A percentile compares a stretch with the other conserved stretches of the same genome.
Conservation (phyloP, 2,329 filamentous ascomycete species). For the Raffaelea albimanens region DNA sequence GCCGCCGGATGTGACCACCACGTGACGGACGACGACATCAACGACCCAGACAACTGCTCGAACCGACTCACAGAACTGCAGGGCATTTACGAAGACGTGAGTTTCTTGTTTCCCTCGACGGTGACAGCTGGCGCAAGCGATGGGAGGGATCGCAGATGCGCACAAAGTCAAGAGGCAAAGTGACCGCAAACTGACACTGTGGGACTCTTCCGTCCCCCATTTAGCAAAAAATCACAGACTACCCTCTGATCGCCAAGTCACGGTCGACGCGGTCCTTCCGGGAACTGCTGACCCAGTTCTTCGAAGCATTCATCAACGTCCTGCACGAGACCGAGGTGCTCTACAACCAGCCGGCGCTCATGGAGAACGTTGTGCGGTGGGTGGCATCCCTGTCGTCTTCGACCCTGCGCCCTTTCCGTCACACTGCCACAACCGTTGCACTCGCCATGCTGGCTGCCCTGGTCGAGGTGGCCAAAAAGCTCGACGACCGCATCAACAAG, state of each 20-base stretch:
- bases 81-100: constrained; percentile 71
- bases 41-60: constrained; percentile 79
- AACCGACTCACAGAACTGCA: constrained; percentile 76
- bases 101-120: constrained; percentile 15
- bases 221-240: constrained; percentile 72
- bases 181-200: constrained; percentile 9
- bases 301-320: constrained; percentile 63
- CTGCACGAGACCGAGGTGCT: constrained; percentile 75
- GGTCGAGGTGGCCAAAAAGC: constrained; percentile 37
- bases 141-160: background rate
- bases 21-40: constrained; percentile 73
- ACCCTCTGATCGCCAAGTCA: constrained; percentile 77
- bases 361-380: constrained; percentile 88
- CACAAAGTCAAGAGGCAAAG: too few species aligned
- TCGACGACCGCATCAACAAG: constrained; percentile 55
- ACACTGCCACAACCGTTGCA: constrained; percentile 82
- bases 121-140: background rate
- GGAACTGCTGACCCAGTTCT: constrained; percentile 67
- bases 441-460: constrained; percentile 71
- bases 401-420: constrained; percentile 77
- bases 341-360: constrained; percentile 65
- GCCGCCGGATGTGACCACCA: constrained; percentile 73
- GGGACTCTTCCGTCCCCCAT: too few species aligned
- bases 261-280: constrained; percentile 73
- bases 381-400: constrained; percentile 85